Percentiles rank a stretch among this genome's conserved stretches.
These are phyloP conservation scores for Exophiala bonariae DNA, from an alignment of 2,329 filamentous ascomycete genomes.

Conservation along the genomic window DNA sequence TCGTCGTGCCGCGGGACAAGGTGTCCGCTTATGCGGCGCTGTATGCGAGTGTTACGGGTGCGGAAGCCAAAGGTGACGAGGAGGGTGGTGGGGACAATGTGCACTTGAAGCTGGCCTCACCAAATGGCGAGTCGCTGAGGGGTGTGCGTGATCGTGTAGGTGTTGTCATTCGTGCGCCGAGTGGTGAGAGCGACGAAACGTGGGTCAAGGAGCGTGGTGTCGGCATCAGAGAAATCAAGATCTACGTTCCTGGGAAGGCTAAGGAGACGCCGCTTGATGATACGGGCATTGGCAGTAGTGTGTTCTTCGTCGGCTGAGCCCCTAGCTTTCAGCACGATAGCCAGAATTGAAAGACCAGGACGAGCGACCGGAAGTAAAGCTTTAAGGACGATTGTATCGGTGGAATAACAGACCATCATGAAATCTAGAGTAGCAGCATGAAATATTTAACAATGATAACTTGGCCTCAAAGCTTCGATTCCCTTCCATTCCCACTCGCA, in stretches of 20 bases:
- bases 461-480: not conserved
- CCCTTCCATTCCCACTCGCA: not conserved
- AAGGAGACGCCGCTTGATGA: slow-evolving; percentile 17
- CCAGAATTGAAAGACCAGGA: no score
- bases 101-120: slow-evolving; percentile 15
- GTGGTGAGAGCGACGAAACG: slow-evolving; percentile 17
- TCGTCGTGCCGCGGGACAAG: slow-evolving; percentile 19
- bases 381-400: no score
- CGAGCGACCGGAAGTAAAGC: no score
- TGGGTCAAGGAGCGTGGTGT: slow-evolving; percentile 22
- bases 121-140: slow-evolving; percentile 14
- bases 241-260: slow-evolving; percentile 13
- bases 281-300: slow-evolving; percentile 21
- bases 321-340: no score
- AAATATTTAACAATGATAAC: no score
- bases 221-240: slow-evolving; percentile 19
- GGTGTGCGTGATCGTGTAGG: slow-evolving; percentile 11
- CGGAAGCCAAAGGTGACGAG: slow-evolving; percentile 8
- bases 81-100: slow-evolving; percentile 12
- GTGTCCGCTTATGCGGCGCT: slow-evolving; percentile 18
- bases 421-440: no score
- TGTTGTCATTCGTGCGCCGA: slow-evolving; percentile 16
- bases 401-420: no score
- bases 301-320: slow-evolving; percentile 13
- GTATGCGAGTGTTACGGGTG: slow-evolving; percentile 19